phyloP scores from a whole-genome alignment of 768 basidiomycete genomes.

The Udeniomyces megalosporus region DNA sequence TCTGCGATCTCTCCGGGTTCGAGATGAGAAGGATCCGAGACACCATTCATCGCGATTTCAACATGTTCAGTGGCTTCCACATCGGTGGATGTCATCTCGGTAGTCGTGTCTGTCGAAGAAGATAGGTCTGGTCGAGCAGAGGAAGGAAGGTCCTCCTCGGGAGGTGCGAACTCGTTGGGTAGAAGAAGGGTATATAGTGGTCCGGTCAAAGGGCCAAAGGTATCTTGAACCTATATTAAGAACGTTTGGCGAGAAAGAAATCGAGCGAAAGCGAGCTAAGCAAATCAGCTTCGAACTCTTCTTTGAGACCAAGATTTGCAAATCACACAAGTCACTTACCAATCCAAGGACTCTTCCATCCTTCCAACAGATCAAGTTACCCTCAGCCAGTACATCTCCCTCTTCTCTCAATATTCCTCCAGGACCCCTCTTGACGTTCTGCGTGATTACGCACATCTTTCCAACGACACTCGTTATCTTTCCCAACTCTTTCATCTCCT shows the following conservation, averaged over 20 bases:
- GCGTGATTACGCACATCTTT: constrained; percentile 2
- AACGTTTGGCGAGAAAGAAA: too few relatives aligned
- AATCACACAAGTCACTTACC: not conserved
- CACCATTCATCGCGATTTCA: too few relatives aligned
- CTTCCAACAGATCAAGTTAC: constrained; percentile 10
- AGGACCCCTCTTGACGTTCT: not conserved
- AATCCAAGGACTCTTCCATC: constrained; percentile 14
- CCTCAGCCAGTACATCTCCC: constrained; percentile 5
- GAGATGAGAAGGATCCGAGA: too few relatives aligned
- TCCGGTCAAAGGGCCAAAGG: constrained; percentile 9
- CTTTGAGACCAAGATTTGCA: too few relatives aligned
- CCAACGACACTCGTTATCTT: constrained; percentile 5
- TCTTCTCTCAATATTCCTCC: not conserved
- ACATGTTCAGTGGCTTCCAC: too few relatives aligned
- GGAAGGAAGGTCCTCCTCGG: not conserved
- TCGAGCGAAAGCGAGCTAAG: not conserved
- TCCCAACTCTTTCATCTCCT: constrained; percentile 3
- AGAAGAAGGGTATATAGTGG: constrained; percentile 15
- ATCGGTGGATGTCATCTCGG: too few relatives aligned
- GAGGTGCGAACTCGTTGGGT: constrained; percentile 8
- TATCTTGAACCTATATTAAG: constrained; percentile 15
- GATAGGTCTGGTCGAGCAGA: too few relatives aligned
- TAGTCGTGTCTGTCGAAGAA: too few relatives aligned
- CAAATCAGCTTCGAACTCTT: too few relatives aligned
- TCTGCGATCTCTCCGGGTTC: too few relatives aligned